Evolutionary conservation across 805 yeast species (phyloP).

Genomic region (Wickerhamiella bombiphila): DNA sequence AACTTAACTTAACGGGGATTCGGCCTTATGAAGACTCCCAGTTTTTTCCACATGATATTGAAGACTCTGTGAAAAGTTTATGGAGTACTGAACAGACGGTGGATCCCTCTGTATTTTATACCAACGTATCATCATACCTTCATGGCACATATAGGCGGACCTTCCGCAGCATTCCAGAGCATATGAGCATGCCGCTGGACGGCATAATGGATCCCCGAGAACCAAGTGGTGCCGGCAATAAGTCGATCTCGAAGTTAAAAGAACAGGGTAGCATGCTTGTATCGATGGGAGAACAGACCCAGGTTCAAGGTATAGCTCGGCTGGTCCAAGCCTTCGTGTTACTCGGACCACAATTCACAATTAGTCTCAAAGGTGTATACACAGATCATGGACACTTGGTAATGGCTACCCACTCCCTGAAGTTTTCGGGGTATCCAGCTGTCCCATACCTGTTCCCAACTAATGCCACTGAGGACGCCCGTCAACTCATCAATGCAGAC

Average conservation of each 20-base stretch:
- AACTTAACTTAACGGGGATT: not conserved
- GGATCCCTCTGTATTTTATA: conserved; percentile 1
- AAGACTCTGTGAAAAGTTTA: no score
- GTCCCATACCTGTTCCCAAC: conserved; percentile 31
- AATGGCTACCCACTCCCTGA: conserved; percentile 21
- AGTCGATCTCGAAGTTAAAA: no score
- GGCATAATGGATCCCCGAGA: no score
- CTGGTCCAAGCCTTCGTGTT: conserved; percentile 1
- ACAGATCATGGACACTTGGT: conserved; percentile 23
- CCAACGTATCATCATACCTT: conserved; percentile 5
- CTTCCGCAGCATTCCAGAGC: no score
- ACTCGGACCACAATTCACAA: not conserved
- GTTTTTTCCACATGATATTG: no score
- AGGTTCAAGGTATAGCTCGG: conserved; percentile 9
- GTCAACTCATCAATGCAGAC: conserved; percentile 22
- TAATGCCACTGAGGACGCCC: conserved; percentile 44
- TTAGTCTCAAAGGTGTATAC: conserved; percentile 22
- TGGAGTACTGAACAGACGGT: conserved; percentile 2
- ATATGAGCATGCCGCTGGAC: no score
- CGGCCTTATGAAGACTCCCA: not conserved
- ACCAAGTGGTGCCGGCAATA: no score
- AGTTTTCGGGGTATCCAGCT: conserved; percentile 22
- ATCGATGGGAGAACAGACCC: not conserved
- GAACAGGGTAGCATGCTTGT: not conserved
- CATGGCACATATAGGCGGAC: conserved; percentile 3